Percentiles rank a stretch among this genome's conserved stretches.
Evolutionary conservation across 2,329 filamentous ascomycete species (phyloP).

Genomic region (Incumbomyces lentus): DNA sequence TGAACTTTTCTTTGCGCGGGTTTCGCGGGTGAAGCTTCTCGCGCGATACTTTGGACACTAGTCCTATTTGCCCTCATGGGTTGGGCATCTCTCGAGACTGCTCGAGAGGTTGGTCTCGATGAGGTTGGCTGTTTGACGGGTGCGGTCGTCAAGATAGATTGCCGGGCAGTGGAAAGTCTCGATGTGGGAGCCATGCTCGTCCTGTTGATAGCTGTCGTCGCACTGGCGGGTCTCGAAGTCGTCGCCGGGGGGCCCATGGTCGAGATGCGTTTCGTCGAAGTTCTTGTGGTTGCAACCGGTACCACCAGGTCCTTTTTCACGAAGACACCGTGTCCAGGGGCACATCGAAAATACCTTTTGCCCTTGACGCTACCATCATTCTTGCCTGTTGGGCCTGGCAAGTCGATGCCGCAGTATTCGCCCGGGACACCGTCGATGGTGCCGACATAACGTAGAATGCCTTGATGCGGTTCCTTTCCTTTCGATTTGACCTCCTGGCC

Average conservation of each 20-base stretch:
- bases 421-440: slow-evolving; percentile 66
- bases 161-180: neutral
- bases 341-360: slow-evolving; percentile 77
- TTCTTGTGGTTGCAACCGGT: slow-evolving; percentile 1
- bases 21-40: neutral
- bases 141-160: neutral
- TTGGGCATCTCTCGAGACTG: neutral
- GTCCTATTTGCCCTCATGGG: neutral
- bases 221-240: slow-evolving; percentile 26
- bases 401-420: slow-evolving; percentile 82
- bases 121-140: neutral
- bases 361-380: slow-evolving; percentile 89
- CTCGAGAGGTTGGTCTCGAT: neutral
- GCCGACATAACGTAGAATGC: slow-evolving; percentile 71
- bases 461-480: slow-evolving; percentile 50
- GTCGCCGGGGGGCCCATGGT: neutral
- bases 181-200: neutral
- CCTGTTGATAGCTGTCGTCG: neutral
- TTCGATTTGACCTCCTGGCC: slow-evolving; percentile 72
- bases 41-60: neutral
- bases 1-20: neutral
- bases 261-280: slow-evolving; percentile 3
- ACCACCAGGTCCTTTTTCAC: slow-evolving; percentile 59
- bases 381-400: slow-evolving; percentile 73
- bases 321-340: slow-evolving; percentile 67